Conservation (phyloP, 495 filamentous ascomycete species). For the Filosporella fistucella region DNA sequence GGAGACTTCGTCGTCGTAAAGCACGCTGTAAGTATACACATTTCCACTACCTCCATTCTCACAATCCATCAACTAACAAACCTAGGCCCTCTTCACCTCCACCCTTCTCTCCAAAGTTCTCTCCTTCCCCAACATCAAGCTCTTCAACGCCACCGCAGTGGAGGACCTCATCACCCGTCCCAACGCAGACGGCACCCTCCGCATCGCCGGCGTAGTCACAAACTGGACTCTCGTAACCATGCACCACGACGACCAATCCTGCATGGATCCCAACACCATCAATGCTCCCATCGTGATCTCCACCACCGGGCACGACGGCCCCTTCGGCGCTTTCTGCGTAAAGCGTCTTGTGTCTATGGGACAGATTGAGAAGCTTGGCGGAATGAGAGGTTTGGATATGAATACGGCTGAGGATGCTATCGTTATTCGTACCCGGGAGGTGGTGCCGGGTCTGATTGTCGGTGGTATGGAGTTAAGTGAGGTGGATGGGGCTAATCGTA, state of each 20-base stretch:
- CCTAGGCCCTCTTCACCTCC: constrained; percentile 72
- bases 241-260: constrained; percentile 88
- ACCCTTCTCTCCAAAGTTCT: constrained; percentile 79
- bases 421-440: constrained; percentile 82
- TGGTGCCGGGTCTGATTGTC: constrained; percentile 82
- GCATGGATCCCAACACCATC: constrained; percentile 96
- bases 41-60: not conserved
- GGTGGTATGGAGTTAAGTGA: constrained; percentile 92
- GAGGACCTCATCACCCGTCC: constrained; percentile 84
- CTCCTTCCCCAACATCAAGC: constrained; percentile 82
- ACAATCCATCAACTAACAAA: not conserved
- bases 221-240: constrained; percentile 92
- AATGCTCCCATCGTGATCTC: constrained; percentile 81
- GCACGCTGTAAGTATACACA: constrained; percentile 51
- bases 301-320: constrained; percentile 87
- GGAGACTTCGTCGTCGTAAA: constrained; percentile 86
- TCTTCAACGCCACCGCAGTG: constrained; percentile 89
- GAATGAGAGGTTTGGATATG: constrained; percentile 92
- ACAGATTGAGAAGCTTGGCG: constrained; percentile 73
- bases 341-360: constrained; percentile 50
- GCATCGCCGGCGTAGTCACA: constrained; percentile 83
- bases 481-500: constrained; percentile 83
- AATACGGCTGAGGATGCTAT: constrained; percentile 84
- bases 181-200: constrained; percentile 42
- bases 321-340: constrained; percentile 83